phyloP scores from a whole-genome alignment of 139 green algal genomes.

The Mychonastes homosphaera region DNA sequence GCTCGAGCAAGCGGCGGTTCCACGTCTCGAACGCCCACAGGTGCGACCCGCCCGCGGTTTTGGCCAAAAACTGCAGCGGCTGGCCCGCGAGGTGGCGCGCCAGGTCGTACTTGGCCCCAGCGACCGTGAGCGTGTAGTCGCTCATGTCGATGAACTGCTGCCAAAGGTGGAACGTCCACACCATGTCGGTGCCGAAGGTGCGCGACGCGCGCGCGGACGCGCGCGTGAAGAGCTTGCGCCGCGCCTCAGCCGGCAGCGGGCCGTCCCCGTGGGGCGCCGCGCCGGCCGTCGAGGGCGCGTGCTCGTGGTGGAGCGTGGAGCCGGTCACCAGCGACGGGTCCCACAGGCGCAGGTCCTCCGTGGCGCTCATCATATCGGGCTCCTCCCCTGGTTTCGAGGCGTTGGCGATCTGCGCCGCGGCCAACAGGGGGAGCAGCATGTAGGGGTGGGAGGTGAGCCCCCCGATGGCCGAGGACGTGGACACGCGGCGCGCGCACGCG shows the following conservation, averaged over 20 bases:
- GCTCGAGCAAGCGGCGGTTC: too few relatives aligned
- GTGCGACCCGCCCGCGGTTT: too few relatives aligned
- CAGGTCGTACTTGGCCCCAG: background rate
- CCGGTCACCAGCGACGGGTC: background rate
- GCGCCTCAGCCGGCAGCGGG: too few relatives aligned
- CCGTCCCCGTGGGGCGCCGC: too few relatives aligned
- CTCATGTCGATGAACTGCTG: constrained; percentile 1
- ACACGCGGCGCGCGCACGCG: background rate
- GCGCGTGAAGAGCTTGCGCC: too few relatives aligned
- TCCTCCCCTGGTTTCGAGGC: background rate
- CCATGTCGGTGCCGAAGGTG: background rate
- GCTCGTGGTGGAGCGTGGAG: too few relatives aligned
- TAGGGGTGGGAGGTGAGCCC: background rate
- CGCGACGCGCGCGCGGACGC: background rate
- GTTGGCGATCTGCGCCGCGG: background rate
- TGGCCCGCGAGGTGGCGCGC: background rate
- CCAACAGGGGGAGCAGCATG: background rate
- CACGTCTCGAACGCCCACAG: too few relatives aligned
- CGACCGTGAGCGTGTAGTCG: background rate
- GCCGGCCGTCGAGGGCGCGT: too few relatives aligned
- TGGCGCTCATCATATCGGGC: too few relatives aligned
- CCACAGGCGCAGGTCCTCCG: background rate
- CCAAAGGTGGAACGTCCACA: background rate
- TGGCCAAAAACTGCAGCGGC: background rate
- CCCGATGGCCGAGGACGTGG: background rate